phyloP scores from a whole-genome alignment of 2,329 filamentous ascomycete species.

The Coleophoma crateriformis region DNA sequence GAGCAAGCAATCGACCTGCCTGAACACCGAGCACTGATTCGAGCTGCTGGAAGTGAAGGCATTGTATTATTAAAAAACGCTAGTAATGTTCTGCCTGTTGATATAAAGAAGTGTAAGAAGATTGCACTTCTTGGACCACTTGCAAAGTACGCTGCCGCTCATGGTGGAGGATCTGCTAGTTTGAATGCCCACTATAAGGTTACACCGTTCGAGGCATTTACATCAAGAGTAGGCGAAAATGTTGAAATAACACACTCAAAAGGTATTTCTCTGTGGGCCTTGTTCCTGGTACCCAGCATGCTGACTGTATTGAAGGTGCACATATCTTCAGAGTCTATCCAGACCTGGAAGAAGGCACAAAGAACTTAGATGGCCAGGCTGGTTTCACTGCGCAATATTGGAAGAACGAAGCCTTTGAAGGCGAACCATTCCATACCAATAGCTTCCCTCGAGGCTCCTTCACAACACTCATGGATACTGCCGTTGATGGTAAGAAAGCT shows the following conservation, averaged over 20 bases:
- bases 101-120: conserved; percentile 13
- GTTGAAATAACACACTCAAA: conserved; percentile 30
- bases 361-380: not conserved
- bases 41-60: conserved; percentile 49
- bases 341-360: conserved; percentile 2
- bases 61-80: conserved; percentile 61
- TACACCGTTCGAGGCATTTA: conserved; percentile 66
- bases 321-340: conserved; percentile 8
- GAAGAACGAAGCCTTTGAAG: not conserved
- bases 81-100: conserved; percentile 43
- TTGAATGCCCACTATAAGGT: conserved; percentile 57
- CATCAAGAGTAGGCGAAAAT: conserved; percentile 4
- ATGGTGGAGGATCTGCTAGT: conserved; percentile 59
- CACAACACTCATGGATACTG: conserved; percentile 6
- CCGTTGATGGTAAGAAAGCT: conserved; percentile 2
- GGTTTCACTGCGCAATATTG: conserved; percentile 4
- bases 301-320: not conserved
- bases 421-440: conserved; percentile 2
- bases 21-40: conserved; percentile 34
- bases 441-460: conserved; percentile 5
- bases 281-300: not conserved
- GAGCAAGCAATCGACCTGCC: conserved; percentile 9
- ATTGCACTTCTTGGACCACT: conserved; percentile 49
- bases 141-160: conserved; percentile 45
- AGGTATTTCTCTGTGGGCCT: not conserved